Evolutionary conservation across 345 rosid species (phyloP).

Genomic region (Orychophragmus violaceus): DNA sequence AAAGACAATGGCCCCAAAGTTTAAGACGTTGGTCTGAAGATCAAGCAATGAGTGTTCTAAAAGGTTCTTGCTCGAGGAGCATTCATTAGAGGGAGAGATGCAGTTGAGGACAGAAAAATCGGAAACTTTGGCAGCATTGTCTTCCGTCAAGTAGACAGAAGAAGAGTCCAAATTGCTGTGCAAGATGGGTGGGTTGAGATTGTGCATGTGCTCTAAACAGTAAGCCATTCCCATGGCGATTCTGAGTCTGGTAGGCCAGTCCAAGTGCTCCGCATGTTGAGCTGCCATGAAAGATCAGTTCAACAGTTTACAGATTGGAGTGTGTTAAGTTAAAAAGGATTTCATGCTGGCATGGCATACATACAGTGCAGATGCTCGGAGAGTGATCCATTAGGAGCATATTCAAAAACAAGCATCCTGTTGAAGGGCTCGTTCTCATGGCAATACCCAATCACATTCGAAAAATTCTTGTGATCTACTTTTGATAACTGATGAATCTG

Average conservation of each 20-base stretch:
- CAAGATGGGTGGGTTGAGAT: slow-evolving; percentile 58
- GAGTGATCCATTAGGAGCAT: slow-evolving; percentile 94
- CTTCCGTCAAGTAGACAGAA: slow-evolving; percentile 73
- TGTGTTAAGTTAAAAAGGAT: not conserved
- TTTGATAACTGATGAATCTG: slow-evolving; percentile 76
- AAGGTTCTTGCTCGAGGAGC: slow-evolving; percentile 37
- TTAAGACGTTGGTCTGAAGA: slow-evolving; percentile 47
- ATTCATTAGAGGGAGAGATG: slow-evolving; percentile 37
- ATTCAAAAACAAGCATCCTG: slow-evolving; percentile 91
- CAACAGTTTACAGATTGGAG: not conserved
- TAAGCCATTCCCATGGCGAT: slow-evolving; percentile 85
- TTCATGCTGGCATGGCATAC: slow-evolving; percentile 11
- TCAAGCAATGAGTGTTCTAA: slow-evolving; percentile 41
- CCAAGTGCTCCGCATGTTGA: slow-evolving; percentile 76
- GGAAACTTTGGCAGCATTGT: slow-evolving; percentile 89
- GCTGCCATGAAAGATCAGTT: slow-evolving; percentile 37
- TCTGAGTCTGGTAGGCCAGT: slow-evolving; percentile 77
- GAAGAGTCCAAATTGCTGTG: slow-evolving; percentile 59
- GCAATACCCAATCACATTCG: slow-evolving; percentile 82
- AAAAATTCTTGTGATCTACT: slow-evolving; percentile 86
- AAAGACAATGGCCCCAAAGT: slow-evolving; percentile 59
- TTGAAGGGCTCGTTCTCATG: slow-evolving; percentile 78
- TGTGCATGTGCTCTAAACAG: slow-evolving; percentile 93
- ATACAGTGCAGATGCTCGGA: slow-evolving; percentile 90
- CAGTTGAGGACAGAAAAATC: slow-evolving; percentile 61